phyloP scores from a whole-genome alignment of 495 filamentous ascomycete genomes.

The Daldinia childiae region DNA sequence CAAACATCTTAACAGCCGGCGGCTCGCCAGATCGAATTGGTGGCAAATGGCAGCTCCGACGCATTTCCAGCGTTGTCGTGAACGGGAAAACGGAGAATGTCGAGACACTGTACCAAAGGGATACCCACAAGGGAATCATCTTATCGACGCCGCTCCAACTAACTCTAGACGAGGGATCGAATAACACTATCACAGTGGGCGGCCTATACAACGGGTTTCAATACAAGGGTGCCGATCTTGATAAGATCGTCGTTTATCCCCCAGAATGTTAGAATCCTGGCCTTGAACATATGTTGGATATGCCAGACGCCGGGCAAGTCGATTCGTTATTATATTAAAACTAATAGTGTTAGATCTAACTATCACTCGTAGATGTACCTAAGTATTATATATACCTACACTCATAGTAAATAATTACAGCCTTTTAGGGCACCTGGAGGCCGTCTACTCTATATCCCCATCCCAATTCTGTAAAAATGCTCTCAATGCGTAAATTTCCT shows the following conservation, averaged over 20 bases:
- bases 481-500: background rate
- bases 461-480: background rate
- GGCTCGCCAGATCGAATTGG: slow-evolving; percentile 55
- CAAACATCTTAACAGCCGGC: slow-evolving; percentile 30
- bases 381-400: background rate
- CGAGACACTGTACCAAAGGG: slow-evolving; percentile 53
- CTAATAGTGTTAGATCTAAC: too few species aligned
- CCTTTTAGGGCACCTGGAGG: background rate
- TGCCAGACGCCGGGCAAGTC: background rate
- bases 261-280: slow-evolving; percentile 37
- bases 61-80: slow-evolving; percentile 55
- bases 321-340: background rate
- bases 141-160: slow-evolving; percentile 53
- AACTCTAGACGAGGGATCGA: slow-evolving; percentile 47
- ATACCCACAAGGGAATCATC: slow-evolving; percentile 59
- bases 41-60: slow-evolving; percentile 54
- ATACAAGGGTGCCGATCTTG: slow-evolving; percentile 55
- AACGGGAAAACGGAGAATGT: slow-evolving; percentile 50
- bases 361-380: background rate
- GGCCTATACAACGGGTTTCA: slow-evolving; percentile 54
- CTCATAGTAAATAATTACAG: background rate
- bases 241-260: slow-evolving; percentile 57
- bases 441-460: background rate
- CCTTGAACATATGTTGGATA: background rate
- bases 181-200: slow-evolving; percentile 56